Percentiles rank a stretch among this genome's conserved stretches.
Conservation (phyloP, 139 green algal genomes). For the Bryopsis sp. region DNA sequence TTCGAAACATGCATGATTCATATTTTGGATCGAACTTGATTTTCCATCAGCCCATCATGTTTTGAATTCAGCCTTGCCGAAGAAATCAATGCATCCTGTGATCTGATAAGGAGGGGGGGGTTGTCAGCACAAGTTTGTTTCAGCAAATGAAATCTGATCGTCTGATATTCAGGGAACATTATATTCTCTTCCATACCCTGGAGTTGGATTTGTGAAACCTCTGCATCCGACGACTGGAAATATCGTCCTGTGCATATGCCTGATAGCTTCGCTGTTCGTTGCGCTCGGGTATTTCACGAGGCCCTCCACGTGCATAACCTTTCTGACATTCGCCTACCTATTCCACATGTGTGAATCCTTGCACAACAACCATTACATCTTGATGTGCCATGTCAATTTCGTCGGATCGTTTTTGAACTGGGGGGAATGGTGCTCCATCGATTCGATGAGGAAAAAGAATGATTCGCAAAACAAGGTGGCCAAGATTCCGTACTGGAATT, state of each 20-base stretch:
- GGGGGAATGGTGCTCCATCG: slow-evolving; percentile 1
- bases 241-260: neutral
- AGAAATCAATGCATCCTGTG: too few relatives aligned
- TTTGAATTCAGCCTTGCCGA: too few relatives aligned
- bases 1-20: too few relatives aligned
- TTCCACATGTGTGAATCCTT: slow-evolving; percentile 11
- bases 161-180: neutral
- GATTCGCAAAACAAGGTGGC: neutral
- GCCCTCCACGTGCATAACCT: neutral
- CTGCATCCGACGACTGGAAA: neutral
- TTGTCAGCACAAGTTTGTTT: too few relatives aligned
- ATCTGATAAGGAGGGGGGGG: too few relatives aligned
- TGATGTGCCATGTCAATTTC: slow-evolving; percentile 19
- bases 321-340: neutral
- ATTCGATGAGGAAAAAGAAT: neutral
- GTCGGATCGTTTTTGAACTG: slow-evolving; percentile 12
- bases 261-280: neutral
- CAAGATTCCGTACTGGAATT: slow-evolving; percentile 12
- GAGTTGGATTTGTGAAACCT: slow-evolving; percentile 6
- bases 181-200: slow-evolving; percentile 12
- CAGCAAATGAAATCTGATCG: too few relatives aligned
- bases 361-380: slow-evolving; percentile 17
- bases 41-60: too few relatives aligned
- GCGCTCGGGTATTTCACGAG: neutral
- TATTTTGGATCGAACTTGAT: too few relatives aligned